A percentile compares a stretch with the other conserved stretches of the same genome.
Conservation (phyloP, 768 basidiomycete species). For the Lactarius pseudohatsudake region DNA sequence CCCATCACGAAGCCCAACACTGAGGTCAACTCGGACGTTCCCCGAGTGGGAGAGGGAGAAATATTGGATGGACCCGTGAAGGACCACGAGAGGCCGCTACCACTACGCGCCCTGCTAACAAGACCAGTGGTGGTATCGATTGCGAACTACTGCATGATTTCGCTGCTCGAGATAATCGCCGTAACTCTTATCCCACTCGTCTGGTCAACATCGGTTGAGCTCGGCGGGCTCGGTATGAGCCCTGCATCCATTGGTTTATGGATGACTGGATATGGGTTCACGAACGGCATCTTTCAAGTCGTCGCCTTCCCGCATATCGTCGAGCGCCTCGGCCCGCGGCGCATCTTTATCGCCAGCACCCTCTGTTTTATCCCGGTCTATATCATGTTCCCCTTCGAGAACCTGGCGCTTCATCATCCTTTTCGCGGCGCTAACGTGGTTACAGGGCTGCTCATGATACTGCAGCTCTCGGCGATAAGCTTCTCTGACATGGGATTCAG, state of each 20-base stretch:
- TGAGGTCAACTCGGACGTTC: no score
- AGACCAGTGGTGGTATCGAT: conserved; percentile 43
- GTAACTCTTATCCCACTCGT: conserved; percentile 47
- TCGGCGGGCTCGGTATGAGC: conserved; percentile 42
- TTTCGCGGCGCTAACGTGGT: not conserved
- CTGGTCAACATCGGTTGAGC: conserved; percentile 42
- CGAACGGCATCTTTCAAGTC: conserved; percentile 41
- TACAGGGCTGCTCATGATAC: conserved; percentile 4
- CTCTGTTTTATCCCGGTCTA: conserved; percentile 32
- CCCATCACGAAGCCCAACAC: no score
- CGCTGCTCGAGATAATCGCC: conserved; percentile 44
- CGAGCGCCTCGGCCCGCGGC: conserved; percentile 39
- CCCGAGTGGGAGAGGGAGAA: no score
- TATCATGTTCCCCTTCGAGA: conserved; percentile 34
- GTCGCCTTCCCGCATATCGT: conserved; percentile 43
- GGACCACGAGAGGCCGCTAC: not conserved
- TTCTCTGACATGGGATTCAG: conserved; percentile 20
- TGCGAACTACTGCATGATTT: conserved; percentile 44
- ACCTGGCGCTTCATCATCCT: conserved; percentile 3
- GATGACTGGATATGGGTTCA: conserved; percentile 39
- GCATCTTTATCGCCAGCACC: conserved; percentile 33
- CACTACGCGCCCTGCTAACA: conserved; percentile 39
- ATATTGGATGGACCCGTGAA: no score
- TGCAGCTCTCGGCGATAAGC: conserved; percentile 15
- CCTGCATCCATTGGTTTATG: conserved; percentile 41